Evolutionary conservation across 2,329 filamentous ascomycete genomes (phyloP), one percentile per base, ranked within the genome.

Genomic region (Hortaea sp.): DNA sequence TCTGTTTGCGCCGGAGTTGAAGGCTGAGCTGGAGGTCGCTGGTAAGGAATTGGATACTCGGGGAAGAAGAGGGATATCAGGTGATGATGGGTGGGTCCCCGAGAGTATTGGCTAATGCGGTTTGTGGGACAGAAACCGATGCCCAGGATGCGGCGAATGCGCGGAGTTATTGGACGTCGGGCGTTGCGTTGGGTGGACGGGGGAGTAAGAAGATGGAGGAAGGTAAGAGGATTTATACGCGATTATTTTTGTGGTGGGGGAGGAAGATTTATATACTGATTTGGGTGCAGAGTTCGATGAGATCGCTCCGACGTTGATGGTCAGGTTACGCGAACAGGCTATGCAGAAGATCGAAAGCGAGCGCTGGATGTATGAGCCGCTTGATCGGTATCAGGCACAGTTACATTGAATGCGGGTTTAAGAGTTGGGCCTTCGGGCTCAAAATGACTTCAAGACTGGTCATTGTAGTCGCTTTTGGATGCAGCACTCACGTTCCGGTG

Each of bases 111-210:
- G 20, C 20, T 20, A 20, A 20, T 20, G 20, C 20, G 20, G 44
- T 37, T 28, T 40, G 45, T 49, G 43, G 30, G 39, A 13, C 47
- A 43, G 53, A 51, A 5, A 44, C 45, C 5, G 53, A 58, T 37
- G 50, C 44, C 10, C 51, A 58, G 27, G 56, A 58, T 41, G 49
- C 51, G 5, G 47, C 48, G 11, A 44, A 53, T 6, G 55, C 56
- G 39, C 50, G 53, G 41, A 47, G 51, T 35, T 62, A 58, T 46
- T 62, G 60, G 40, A 53, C 53, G 7, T 52, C 56, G 3, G 59
- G 59, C 11, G 47, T 49, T 29, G 52, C 56, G 11, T 38, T 57
- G 42, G 51, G 49, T n/a, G 49, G 48, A 6, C 40, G 51, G 41
- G 47, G 46, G 9, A 55, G 49, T 12, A 56, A 47, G 42, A 53